These are phyloP conservation scores for Cytospora schulzeri DNA, from an alignment of 2,329 filamentous ascomycete species.

Conservation along the genomic window DNA sequence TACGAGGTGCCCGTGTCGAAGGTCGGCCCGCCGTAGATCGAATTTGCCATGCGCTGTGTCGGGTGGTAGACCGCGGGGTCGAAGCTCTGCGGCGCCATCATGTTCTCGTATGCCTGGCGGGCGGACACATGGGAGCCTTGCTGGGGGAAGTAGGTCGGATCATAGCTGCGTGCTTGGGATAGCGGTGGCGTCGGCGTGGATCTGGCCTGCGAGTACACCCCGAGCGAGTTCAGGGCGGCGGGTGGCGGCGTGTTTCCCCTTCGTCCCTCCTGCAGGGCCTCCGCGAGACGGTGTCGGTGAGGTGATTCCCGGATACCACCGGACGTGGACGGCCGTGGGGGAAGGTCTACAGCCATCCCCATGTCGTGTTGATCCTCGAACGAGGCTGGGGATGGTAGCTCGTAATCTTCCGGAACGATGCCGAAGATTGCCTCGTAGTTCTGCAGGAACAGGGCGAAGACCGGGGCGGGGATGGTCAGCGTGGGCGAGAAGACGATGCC, in stretches of 20 bases:
- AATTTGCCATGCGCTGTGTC: slow-evolving; percentile 31
- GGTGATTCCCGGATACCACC: slow-evolving; percentile 49
- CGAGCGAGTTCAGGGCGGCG: slow-evolving; percentile 28
- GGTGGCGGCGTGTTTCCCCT: slow-evolving; percentile 53
- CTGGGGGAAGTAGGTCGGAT: slow-evolving; percentile 46
- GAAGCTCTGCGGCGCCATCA: slow-evolving; percentile 40
- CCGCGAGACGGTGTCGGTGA: slow-evolving; percentile 52
- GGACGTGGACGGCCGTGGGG: slow-evolving; percentile 52
- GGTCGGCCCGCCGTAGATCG: slow-evolving; percentile 43
- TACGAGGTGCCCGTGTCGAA: slow-evolving; percentile 38
- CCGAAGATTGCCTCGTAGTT: slow-evolving; percentile 88
- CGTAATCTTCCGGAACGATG: slow-evolving; percentile 65
- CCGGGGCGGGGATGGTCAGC: slow-evolving; percentile 90
- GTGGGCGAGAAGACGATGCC: slow-evolving; percentile 98
- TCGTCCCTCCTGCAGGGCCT: slow-evolving; percentile 40
- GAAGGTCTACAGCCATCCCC: slow-evolving; percentile 29
- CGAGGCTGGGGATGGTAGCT: slow-evolving; percentile 51
- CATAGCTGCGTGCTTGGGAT: slow-evolving; percentile 43
- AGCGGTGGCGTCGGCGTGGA: slow-evolving; percentile 50
- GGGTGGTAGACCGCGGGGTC: slow-evolving; percentile 38
- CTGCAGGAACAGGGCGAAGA: slow-evolving; percentile 91
- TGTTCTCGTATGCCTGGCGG: slow-evolving; percentile 50
- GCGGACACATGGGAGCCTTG: slow-evolving; percentile 37
- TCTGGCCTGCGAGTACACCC: slow-evolving; percentile 34
- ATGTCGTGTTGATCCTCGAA: slow-evolving; percentile 35